A percentile compares a stretch with the other conserved stretches of the same genome.
Evolutionary conservation across 139 green algal genomes (phyloP).

Genomic region (Spirogloea muscicola): DNA sequence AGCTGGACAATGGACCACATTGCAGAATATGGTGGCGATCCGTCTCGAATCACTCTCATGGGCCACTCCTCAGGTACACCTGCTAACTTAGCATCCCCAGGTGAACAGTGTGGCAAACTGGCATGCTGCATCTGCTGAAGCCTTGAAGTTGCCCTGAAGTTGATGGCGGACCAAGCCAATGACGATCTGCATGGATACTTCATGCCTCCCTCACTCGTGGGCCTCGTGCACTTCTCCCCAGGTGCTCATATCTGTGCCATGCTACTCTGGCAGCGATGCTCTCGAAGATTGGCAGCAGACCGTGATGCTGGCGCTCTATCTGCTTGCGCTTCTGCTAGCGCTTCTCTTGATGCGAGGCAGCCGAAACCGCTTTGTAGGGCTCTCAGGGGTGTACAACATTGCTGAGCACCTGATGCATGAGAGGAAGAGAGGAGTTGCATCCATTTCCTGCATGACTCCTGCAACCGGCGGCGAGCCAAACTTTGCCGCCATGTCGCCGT

Average conservation of each 20-base stretch:
- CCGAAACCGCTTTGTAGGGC: slow-evolving; percentile 29
- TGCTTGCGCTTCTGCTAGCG: not conserved
- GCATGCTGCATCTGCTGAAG: no score
- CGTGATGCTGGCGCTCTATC: no score
- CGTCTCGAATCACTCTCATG: slow-evolving; percentile 25
- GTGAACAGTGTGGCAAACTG: no score
- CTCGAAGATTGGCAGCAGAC: not conserved
- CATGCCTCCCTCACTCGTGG: not conserved
- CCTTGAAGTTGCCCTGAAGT: no score
- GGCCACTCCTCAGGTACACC: slow-evolving; percentile 38
- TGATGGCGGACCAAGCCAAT: no score
- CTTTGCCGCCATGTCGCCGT: slow-evolving; percentile 21
- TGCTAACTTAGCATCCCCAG: not conserved
- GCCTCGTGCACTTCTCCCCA: not conserved
- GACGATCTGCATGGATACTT: not conserved
- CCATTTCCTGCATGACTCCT: slow-evolving; percentile 28
- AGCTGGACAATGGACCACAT: slow-evolving; percentile 41
- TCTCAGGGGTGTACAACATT: slow-evolving; percentile 43
- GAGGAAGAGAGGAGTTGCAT: slow-evolving; percentile 24
- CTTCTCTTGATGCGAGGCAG: slow-evolving; percentile 5
- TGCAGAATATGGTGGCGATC: slow-evolving; percentile 12
- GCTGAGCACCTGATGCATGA: slow-evolving; percentile 21
- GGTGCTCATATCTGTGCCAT: slow-evolving; percentile 42
- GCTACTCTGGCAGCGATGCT: slow-evolving; percentile 29
- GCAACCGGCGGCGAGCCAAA: slow-evolving; percentile 9